phyloP scores from a whole-genome alignment of 2,329 filamentous ascomycete genomes.

The Fusarium sacchari region DNA sequence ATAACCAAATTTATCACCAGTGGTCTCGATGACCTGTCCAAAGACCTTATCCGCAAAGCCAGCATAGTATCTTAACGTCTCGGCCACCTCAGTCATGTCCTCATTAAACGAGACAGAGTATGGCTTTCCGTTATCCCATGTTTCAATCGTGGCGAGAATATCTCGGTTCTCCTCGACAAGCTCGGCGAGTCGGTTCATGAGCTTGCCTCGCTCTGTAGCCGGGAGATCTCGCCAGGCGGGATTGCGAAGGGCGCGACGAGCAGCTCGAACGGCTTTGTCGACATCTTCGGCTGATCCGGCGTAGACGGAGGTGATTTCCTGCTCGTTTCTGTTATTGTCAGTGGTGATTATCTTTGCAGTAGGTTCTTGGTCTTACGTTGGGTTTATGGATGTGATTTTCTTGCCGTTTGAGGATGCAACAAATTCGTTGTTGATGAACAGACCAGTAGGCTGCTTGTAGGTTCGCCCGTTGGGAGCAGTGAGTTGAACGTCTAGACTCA shows the following conservation, averaged over 20 bases:
- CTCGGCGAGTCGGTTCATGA: conserved; percentile 77
- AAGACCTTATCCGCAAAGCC: conserved; percentile 84
- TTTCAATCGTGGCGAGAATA: conserved; percentile 66
- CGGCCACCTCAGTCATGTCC: conserved; percentile 63
- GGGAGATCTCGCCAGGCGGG: conserved; percentile 75
- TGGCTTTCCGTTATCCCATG: conserved; percentile 82
- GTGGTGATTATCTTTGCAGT: not conserved
- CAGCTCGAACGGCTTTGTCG: conserved; percentile 52
- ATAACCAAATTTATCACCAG: conserved; percentile 75
- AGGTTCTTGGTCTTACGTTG: conserved; percentile 41
- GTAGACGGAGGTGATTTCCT: conserved; percentile 48
- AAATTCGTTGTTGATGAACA: conserved; percentile 79
- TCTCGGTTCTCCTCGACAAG: conserved; percentile 72
- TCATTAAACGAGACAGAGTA: conserved; percentile 73
- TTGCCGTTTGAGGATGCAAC: conserved; percentile 61
- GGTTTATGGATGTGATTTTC: conserved; percentile 70
- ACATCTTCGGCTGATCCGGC: conserved; percentile 46
- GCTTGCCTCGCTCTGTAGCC: conserved; percentile 71
- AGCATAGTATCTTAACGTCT: conserved; percentile 75
- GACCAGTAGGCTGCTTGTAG: conserved; percentile 73
- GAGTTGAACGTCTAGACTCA: conserved; percentile 43
- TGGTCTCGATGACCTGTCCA: conserved; percentile 79
- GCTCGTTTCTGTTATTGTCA: conserved; percentile 42
- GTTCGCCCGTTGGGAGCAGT: conserved; percentile 68
- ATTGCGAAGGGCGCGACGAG: conserved; percentile 74